phyloP scores from a whole-genome alignment of 2,329 filamentous ascomycete genomes.

The Fusarium equiseti region DNA sequence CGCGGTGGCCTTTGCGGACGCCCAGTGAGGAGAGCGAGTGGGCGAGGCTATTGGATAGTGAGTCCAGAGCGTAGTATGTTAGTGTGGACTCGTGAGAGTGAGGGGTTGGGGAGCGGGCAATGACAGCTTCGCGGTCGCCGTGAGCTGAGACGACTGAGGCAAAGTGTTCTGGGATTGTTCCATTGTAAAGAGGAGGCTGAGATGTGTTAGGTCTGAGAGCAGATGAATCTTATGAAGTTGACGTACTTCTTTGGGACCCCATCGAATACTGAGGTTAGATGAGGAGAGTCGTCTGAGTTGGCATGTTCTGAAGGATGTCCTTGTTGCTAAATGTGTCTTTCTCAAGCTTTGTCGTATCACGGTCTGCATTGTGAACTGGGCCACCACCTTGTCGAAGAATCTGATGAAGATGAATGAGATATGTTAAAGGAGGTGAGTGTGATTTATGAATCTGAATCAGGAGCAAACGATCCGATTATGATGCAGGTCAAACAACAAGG shows the following conservation, averaged over 20 bases:
- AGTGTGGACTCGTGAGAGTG: constrained; percentile 71
- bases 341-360: constrained; percentile 30
- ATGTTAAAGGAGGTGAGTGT: not conserved
- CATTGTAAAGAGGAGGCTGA: constrained; percentile 73
- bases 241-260: constrained; percentile 49
- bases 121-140: constrained; percentile 73
- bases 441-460: not conserved
- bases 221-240: too few species aligned
- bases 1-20: constrained; percentile 83
- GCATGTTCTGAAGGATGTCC: constrained; percentile 9
- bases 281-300: constrained; percentile 38
- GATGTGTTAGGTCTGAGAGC: constrained; percentile 5
- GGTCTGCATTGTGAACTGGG: constrained; percentile 33
- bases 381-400: not conserved
- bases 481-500: not conserved
- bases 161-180: constrained; percentile 81
- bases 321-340: constrained; percentile 10
- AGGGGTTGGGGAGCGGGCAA: constrained; percentile 60
- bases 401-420: not conserved
- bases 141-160: constrained; percentile 70
- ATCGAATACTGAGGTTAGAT: constrained; percentile 47
- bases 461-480: not conserved
- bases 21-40: constrained; percentile 76
- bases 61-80: constrained; percentile 81
- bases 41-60: constrained; percentile 80